Evolutionary conservation across 2,329 filamentous ascomycete genomes (phyloP), one percentile per base, ranked within the genome.

Genomic region (Xylaria sp.): DNA sequence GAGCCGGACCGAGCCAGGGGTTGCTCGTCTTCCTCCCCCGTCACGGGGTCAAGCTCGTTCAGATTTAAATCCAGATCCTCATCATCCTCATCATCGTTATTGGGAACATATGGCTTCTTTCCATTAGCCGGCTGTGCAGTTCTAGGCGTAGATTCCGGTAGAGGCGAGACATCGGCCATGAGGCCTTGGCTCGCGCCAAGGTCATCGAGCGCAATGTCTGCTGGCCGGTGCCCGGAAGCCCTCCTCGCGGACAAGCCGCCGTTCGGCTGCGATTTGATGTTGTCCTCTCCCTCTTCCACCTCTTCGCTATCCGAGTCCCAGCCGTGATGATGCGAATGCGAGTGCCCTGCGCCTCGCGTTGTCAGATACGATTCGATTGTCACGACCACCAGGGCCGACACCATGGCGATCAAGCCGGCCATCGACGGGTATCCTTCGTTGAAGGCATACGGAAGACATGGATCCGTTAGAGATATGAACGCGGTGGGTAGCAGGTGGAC

Each of bases 351-450:
- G 40, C 85, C 85, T 50, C 84, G 74, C 2, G 87, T 89, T 0
- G 91, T 92, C 63, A 97, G 87, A 70, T 92, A 91, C 75, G 94
- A 96, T 72, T 97, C 93, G 48, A 97, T 82, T 2, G 85, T 83
- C 6, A 96, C 90, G 2, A 97, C 92, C 3, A 89, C 76, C 54
- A 96, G 79, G n/a, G 91, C 89, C 9, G 89, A 86, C 8, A 86
- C 72, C 89, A 96, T 93, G 51, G 90, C 89, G 43, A 96, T 83
- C 44, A 94, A 79, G 2, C 92, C 91, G 0, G 91, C 86, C 69
- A 95, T 87, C 5, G 90, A 90, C 43, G 80, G 83, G 70, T 94
- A 96, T n/a, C 83, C 82, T 59, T 88, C 68, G 69, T 84, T 93
- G 82, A 92, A 96, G 68, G 92, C 88, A 52, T 81, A 77, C 7